Evolutionary conservation across 2,329 filamentous ascomycete genomes (phyloP).

Genomic region (Exophiala aquamarina): DNA sequence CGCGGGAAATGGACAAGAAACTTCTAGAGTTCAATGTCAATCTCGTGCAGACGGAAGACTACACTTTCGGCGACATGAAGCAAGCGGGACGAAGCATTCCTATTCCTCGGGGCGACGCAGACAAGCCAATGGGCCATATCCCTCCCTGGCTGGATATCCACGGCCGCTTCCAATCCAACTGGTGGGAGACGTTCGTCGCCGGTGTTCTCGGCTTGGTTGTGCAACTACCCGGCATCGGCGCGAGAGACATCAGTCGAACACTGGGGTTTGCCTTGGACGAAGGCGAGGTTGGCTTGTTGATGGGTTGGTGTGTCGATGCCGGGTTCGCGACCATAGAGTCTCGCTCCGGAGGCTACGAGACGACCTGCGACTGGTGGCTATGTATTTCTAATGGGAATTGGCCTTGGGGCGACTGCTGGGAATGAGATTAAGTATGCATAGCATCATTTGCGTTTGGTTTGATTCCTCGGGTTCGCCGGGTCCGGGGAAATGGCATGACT

Average conservation of each 20-base stretch:
- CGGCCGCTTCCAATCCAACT: conserved; percentile 33
- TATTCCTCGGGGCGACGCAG: conserved; percentile 32
- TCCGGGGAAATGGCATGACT: too few relatives aligned
- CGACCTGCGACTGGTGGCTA: conserved; percentile 45
- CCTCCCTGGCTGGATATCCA: conserved; percentile 53
- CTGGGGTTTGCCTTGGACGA: conserved; percentile 13
- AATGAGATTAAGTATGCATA: too few relatives aligned
- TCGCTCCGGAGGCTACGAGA: conserved; percentile 31
- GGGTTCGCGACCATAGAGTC: conserved; percentile 18
- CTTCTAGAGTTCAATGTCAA: conserved; percentile 45
- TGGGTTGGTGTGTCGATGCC: conserved; percentile 16
- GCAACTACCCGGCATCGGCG: conserved; percentile 41
- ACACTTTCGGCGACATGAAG: conserved; percentile 42
- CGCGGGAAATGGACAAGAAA: conserved; percentile 45
- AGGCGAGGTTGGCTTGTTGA: conserved; percentile 14
- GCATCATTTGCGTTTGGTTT: too few relatives aligned
- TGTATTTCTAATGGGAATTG: conserved; percentile 25
- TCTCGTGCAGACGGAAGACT: conserved; percentile 36
- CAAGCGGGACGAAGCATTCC: conserved; percentile 24
- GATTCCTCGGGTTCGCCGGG: too few relatives aligned
- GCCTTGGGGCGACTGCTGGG: not conserved
- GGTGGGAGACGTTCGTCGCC: conserved; percentile 45
- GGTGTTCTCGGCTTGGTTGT: conserved; percentile 44
- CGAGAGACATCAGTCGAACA: conserved; percentile 33
- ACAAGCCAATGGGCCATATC: conserved; percentile 30